Evolutionary conservation across 2,329 filamentous ascomycete species (phyloP).

Genomic region (Botrytis squamosa): DNA sequence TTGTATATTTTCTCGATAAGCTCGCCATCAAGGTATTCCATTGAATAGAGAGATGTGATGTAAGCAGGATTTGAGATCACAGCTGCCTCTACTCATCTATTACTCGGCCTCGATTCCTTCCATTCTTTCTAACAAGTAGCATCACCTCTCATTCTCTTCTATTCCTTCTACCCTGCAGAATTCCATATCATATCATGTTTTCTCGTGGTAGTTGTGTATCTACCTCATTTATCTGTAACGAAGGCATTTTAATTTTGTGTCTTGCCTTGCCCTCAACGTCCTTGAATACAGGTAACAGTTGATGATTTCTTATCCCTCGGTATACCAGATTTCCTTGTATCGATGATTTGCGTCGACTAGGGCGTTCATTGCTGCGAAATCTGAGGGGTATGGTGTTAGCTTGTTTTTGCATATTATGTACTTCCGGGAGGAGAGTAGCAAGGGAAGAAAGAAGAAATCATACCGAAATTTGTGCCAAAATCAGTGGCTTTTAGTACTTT

Average conservation of each 20-base stretch:
- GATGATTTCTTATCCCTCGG: slow-evolving; percentile 5
- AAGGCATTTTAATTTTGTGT: not conserved
- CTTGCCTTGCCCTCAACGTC: no score
- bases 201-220: not conserved
- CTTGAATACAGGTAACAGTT: not conserved
- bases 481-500: slow-evolving; percentile 69
- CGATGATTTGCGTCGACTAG: slow-evolving; percentile 86
- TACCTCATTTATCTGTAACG: not conserved
- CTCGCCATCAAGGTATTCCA: no score
- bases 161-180: not conserved
- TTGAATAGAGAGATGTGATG: no score
- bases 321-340: slow-evolving; percentile 76
- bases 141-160: not conserved
- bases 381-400: not conserved
- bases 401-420: not conserved
- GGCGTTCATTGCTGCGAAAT: slow-evolving; percentile 71
- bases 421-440: not conserved
- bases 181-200: not conserved
- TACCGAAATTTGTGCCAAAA: slow-evolving; percentile 66
- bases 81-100: not conserved
- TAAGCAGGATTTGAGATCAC: not conserved
- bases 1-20: not conserved
- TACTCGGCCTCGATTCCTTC: not conserved
- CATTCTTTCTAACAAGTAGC: not conserved
- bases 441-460: slow-evolving; percentile 39